A percentile compares a stretch with the other conserved stretches of the same genome.
phyloP scores from a whole-genome alignment of 177 flowering plant genomes.

The Vitis hybrid region DNA sequence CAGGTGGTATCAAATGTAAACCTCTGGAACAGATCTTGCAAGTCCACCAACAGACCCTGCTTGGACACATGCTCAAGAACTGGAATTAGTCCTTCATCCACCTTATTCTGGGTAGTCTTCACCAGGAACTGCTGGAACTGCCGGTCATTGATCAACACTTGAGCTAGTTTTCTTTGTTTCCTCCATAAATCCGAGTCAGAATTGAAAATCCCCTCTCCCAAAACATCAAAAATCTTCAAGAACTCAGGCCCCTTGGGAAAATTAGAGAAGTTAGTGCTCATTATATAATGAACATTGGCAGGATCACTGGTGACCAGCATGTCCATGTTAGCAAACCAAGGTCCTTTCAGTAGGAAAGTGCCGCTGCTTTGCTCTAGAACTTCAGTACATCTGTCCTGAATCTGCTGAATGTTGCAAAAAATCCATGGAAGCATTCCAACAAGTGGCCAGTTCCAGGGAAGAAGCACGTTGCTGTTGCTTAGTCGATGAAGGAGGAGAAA shows the following conservation, averaged over 20 bases:
- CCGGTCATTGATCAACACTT: conserved; percentile 14
- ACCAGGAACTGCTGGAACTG: conserved; percentile 25
- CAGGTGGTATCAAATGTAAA: conserved; percentile 31
- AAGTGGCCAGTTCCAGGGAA: conserved; percentile 32
- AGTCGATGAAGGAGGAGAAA: conserved; percentile 14
- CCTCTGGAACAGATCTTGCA: conserved; percentile 33
- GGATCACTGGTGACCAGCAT: conserved; percentile 36
- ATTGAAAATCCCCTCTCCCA: conserved; percentile 59
- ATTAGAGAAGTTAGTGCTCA: conserved; percentile 47
- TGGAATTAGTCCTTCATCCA: conserved; percentile 24
- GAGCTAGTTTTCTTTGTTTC: conserved; percentile 32
- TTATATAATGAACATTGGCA: conserved; percentile 34
- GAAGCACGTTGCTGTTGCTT: conserved; percentile 1
- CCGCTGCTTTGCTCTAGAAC: conserved; percentile 14
- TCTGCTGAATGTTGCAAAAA: conserved; percentile 15
- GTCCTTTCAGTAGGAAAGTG: conserved; percentile 36
- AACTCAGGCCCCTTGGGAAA: conserved; percentile 49
- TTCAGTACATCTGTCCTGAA: conserved; percentile 27
- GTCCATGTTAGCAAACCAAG: conserved; percentile 35
- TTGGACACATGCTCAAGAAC: conserved; percentile 12
- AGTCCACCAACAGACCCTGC: conserved; percentile 11
- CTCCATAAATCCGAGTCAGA: conserved; percentile 45
- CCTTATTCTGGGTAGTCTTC: conserved; percentile 8
- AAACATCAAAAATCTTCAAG: conserved; percentile 35
- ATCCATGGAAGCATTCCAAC: conserved; percentile 44